phyloP scores from a whole-genome alignment of 345 rosid species.

The Linum tenue region DNA sequence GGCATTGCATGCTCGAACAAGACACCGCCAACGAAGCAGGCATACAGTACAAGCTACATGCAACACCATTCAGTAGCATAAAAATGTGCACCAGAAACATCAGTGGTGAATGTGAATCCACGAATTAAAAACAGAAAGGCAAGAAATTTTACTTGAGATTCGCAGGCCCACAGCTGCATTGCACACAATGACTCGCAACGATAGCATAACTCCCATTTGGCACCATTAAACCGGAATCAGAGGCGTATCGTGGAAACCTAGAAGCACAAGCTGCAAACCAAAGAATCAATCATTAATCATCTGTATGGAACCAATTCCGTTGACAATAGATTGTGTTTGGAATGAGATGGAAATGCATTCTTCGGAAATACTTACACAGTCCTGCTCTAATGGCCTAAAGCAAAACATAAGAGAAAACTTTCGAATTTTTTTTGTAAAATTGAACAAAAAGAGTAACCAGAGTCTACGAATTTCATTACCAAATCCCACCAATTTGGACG shows the following conservation, averaged over 20 bases:
- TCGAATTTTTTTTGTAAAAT: too few species aligned
- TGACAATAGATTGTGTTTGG: too few species aligned
- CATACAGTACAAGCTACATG: conserved; percentile 70
- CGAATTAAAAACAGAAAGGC: conserved; percentile 1
- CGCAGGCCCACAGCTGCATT: conserved; percentile 86
- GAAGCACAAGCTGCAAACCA: conserved; percentile 80
- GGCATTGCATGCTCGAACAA: conserved; percentile 93
- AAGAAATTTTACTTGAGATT: conserved; percentile 54
- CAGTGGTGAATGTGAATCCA: too few species aligned
- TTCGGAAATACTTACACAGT: too few species aligned
- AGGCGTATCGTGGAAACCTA: conserved; percentile 62
- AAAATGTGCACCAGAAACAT: background rate
- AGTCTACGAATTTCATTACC: too few species aligned
- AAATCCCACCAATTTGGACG: too few species aligned
- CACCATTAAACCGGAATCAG: conserved; percentile 66
- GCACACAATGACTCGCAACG: conserved; percentile 89
- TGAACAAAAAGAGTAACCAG: too few species aligned
- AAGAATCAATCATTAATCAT: background rate
- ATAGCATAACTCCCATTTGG: conserved; percentile 92
- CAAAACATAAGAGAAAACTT: too few species aligned
- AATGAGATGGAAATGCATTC: too few species aligned
- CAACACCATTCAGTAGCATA: conserved; percentile 11
- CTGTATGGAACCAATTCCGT: too few species aligned
- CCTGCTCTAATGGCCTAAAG: too few species aligned
- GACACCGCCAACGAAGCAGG: conserved; percentile 85